Evolutionary conservation across 2,329 filamentous ascomycete species (phyloP).

Genomic region (Penicillium aurantiogriseum): DNA sequence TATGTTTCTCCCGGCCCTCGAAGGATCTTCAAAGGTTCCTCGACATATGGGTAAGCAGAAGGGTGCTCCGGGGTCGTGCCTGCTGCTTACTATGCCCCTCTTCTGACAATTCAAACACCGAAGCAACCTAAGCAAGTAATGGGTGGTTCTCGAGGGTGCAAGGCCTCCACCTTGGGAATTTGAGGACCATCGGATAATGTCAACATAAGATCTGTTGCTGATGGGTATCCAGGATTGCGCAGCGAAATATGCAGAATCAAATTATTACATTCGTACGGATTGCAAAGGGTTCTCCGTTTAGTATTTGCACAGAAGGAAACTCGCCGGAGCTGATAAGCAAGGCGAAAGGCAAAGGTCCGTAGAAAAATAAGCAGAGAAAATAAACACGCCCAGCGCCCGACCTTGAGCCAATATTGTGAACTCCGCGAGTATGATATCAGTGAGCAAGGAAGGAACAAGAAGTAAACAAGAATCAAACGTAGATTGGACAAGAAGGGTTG

Average conservation of each 20-base stretch:
- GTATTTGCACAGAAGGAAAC: not conserved
- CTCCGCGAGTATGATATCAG: not conserved
- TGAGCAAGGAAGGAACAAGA: not conserved
- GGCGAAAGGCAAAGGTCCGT: not conserved
- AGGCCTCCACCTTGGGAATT: not conserved
- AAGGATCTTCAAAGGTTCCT: not conserved
- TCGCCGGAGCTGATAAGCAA: not conserved
- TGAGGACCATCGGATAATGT: not conserved
- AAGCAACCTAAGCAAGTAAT: not conserved
- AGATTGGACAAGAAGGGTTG: not conserved
- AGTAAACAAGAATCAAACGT: not conserved
- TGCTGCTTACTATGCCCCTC: not conserved
- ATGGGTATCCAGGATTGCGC: not conserved
- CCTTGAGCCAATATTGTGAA: not conserved
- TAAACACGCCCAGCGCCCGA: not conserved
- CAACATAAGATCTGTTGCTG: not conserved
- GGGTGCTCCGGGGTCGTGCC: too few relatives aligned
- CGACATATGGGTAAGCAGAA: too few relatives aligned
- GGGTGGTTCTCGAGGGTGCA: not conserved
- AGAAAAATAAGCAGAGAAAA: not conserved
- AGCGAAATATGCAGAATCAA: not conserved
- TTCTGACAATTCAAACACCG: not conserved
- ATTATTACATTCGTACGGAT: not conserved
- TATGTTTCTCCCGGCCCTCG: not conserved
- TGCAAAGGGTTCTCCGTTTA: not conserved